Base-by-base conservation (phyloP, 2,329 filamentous ascomycete genomes). In the Colletotrichum sp. region DNA sequence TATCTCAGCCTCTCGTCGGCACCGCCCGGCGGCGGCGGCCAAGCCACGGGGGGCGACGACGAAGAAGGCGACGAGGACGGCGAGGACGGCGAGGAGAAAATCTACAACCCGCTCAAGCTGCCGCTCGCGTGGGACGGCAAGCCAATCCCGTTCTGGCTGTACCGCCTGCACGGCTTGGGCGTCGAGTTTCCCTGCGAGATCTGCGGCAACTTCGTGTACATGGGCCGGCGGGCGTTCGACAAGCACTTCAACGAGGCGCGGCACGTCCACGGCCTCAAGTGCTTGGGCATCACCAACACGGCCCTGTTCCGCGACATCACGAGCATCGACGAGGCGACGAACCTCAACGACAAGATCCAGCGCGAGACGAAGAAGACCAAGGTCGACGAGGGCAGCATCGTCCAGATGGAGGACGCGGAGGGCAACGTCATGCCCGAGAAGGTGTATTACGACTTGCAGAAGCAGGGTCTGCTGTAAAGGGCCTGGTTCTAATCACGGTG, bases 381-480 rank as follows among this genome's bases (percentile, higher is more conserved):
- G 83, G 89, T 93, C 1, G 92, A 93, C 77, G 94, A 94, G 60
- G 95, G 96, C 52, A 95, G 94, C 76, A 92, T 99, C 12, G 95
- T 99, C 66, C 96, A 99, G 88, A 99, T 99, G 97, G 97, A 99
- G 88, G 97, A 99, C 84, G 95, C 92, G 0, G 95, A 98, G 83
- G 97, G 97, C 63, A 99, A 99, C 81, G 97, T 99, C 73, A 99
- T 99, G 97, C 97, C 98, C 0, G 96, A 98, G 87, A 98, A 98
- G 89, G 96, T 99, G 71, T 99, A 98, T 85, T 93, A 96, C 79
- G 97, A 99, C 89, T 86, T 99, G 85, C 94, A 95, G 85, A 98
- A 98, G 87, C 95, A 98, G 84, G 96, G 96, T 39, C 88, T 98
- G 82, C 87, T 98, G 79, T 97, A 89, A 85, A 55, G 30, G 34